phyloP scores from a whole-genome alignment of 257 asterid genomes.

The Echites panduratus region DNA sequence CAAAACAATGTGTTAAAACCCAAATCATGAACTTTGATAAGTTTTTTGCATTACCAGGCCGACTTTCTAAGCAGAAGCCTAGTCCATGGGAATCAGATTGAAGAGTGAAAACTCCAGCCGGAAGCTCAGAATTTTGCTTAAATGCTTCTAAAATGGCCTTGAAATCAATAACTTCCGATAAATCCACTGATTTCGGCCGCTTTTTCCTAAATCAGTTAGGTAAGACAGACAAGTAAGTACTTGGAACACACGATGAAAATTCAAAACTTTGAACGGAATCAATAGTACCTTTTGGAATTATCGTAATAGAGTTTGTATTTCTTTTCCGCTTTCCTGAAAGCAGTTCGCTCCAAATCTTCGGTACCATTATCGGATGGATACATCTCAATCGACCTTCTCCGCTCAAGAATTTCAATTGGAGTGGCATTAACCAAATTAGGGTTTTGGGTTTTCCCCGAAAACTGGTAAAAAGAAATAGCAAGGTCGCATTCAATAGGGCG shows the following conservation, averaged over 20 bases:
- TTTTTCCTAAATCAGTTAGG: constrained; percentile 43
- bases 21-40: background rate
- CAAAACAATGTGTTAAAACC: background rate
- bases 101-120: constrained; percentile 49
- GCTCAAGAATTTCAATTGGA: background rate
- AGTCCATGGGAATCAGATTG: constrained; percentile 42
- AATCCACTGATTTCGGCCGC: constrained; percentile 66
- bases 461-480: no score
- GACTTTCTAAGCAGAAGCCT: constrained; percentile 62
- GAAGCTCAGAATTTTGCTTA: constrained; percentile 40
- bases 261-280: background rate
- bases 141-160: constrained; percentile 59
- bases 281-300: constrained; percentile 49
- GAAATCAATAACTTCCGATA: constrained; percentile 90
- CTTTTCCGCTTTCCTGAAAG: constrained; percentile 86
- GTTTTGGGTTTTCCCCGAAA: background rate
- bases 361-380: constrained; percentile 41
- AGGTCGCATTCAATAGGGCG: no score
- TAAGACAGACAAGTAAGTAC: background rate
- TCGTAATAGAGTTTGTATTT: constrained; percentile 84
- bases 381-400: constrained; percentile 28
- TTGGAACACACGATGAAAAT: background rate
- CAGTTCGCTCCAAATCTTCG: constrained; percentile 77
- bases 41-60: constrained; percentile 52
- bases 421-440: background rate